A percentile compares a stretch with the other conserved stretches of the same genome.
Evolutionary conservation across 495 filamentous ascomycete species (phyloP).

Genomic region (Hypoxylon perforatum): DNA sequence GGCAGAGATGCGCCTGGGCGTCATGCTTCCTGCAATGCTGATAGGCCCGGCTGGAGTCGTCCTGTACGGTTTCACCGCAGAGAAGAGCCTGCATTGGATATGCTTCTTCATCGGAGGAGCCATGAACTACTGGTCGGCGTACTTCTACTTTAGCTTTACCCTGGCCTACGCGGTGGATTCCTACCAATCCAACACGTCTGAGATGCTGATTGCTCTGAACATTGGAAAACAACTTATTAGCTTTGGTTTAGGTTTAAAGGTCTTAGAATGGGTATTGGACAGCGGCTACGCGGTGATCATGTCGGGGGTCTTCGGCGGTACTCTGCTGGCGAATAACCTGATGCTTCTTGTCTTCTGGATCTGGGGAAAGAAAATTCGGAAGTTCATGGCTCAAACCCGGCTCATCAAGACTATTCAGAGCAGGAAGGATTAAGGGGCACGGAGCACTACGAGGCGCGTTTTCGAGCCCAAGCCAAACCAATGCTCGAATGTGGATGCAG

Average conservation of each 20-base stretch:
- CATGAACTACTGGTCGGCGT: conserved; percentile 63
- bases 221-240: conserved; percentile 72
- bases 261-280: conserved; percentile 68
- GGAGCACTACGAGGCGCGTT: neutral
- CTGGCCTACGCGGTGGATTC: conserved; percentile 69
- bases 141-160: conserved; percentile 71
- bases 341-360: conserved; percentile 65
- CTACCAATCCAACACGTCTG: conserved; percentile 66
- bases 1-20: conserved; percentile 70
- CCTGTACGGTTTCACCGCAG: conserved; percentile 65
- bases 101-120: conserved; percentile 65
- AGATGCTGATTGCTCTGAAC: conserved; percentile 77
- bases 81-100: conserved; percentile 65
- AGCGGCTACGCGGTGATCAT: conserved; percentile 68
- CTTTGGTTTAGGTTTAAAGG: conserved; percentile 69
- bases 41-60: conserved; percentile 65
- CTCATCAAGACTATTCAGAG: conserved; percentile 50
- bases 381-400: conserved; percentile 62
- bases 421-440: neutral
- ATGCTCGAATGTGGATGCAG: conserved; percentile 9
- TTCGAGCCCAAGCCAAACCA: neutral
- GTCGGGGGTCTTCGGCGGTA: conserved; percentile 65
- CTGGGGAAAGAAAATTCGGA: conserved; percentile 67
- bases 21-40: conserved; percentile 64
- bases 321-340: conserved; percentile 68